Evolutionary conservation across 768 basidiomycete species (phyloP).

Genomic region (Lentinula raphanica): DNA sequence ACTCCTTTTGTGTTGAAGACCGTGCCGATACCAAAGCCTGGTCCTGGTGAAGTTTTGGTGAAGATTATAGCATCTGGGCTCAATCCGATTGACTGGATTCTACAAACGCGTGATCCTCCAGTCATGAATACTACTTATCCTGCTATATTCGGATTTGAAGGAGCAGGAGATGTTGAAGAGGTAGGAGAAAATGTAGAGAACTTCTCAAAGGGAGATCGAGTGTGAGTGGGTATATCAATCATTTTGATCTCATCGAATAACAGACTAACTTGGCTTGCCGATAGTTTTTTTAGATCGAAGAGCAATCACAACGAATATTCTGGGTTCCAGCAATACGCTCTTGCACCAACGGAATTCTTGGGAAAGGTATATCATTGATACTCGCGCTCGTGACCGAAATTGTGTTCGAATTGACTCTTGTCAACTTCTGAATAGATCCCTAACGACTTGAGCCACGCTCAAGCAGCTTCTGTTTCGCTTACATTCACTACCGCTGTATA

Average conservation of each 20-base stretch:
- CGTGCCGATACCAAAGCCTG: not conserved
- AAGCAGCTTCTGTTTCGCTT: conserved; percentile 43
- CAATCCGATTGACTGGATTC: conserved; percentile 7
- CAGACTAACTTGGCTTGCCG: not conserved
- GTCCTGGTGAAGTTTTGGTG: conserved; percentile 1
- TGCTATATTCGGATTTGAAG: conserved; percentile 42
- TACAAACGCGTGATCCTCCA: conserved; percentile 30
- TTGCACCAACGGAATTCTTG: conserved; percentile 32
- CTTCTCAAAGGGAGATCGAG: conserved; percentile 47
- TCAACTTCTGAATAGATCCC: no score
- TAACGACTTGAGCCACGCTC: conserved; percentile 37
- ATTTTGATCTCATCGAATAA: not conserved
- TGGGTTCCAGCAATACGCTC: conserved; percentile 41
- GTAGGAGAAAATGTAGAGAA: conserved; percentile 47
- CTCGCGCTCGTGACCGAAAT: conserved; percentile 4
- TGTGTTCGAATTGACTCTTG: not conserved
- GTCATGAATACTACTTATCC: conserved; percentile 37
- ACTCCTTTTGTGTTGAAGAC: not conserved
- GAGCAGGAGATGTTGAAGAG: conserved; percentile 45
- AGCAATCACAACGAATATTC: conserved; percentile 28
- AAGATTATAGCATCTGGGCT: not conserved
- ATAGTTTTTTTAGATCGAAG: conserved; percentile 35
- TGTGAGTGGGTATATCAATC: conserved; percentile 30
- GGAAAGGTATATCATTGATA: conserved; percentile 28
- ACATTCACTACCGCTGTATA: conserved; percentile 42